These are phyloP conservation scores for Rhynchospora breviuscula DNA, from an alignment of 176 grass and related monocot genomes.

Conservation along the genomic window DNA sequence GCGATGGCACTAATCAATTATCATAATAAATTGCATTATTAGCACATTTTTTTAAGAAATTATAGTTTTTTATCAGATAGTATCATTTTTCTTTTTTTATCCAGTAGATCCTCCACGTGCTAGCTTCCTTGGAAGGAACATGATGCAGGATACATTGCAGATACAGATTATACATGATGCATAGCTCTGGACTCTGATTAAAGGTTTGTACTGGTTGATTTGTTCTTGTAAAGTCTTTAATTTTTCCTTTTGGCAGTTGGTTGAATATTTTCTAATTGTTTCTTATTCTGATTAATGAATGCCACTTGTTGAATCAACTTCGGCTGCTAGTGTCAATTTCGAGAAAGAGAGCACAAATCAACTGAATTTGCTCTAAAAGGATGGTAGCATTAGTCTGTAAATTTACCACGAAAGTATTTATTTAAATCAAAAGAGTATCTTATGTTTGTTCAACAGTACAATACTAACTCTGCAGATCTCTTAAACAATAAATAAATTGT, in stretches of 20 bases:
- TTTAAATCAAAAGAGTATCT: neutral
- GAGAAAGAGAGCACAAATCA: neutral
- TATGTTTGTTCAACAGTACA: constrained; percentile 26
- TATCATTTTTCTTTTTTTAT: too few species aligned
- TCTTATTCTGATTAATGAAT: neutral
- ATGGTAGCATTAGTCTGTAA: neutral
- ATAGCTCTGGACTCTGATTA: neutral
- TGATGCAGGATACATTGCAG: neutral
- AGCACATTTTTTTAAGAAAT: too few species aligned
- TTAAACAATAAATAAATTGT: constrained; percentile 20
- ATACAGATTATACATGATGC: neutral
- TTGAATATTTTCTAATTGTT: neutral
- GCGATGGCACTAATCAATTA: too few species aligned
- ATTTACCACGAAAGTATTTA: neutral
- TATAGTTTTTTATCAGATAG: too few species aligned
- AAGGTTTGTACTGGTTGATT: neutral
- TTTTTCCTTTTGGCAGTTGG: neutral
- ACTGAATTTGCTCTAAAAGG: neutral
- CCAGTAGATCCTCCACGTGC: too few species aligned
- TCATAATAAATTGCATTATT: too few species aligned
- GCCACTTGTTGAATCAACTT: neutral
- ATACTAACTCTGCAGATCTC: constrained; percentile 25
- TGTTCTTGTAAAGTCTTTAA: neutral
- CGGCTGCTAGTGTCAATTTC: neutral
- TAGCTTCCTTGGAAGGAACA: too few species aligned